phyloP scores from a whole-genome alignment of 805 yeast species.

The Jamesozyma lodderae region DNA sequence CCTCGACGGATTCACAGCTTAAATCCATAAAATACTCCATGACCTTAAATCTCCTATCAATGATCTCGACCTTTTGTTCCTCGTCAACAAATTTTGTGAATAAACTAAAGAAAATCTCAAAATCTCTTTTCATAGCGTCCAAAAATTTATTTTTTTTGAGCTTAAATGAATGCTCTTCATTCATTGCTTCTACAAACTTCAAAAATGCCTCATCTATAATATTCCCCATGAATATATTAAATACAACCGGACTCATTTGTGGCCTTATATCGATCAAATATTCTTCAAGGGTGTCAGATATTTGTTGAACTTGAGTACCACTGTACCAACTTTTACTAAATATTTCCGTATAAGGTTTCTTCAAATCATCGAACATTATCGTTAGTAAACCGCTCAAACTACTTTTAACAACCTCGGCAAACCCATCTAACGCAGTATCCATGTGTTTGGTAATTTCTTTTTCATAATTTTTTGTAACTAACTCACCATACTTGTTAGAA shows the following conservation, averaged over 20 bases:
- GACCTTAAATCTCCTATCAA: conserved; percentile 44
- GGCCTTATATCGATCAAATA: conserved; percentile 57
- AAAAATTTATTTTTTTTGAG: conserved; percentile 36
- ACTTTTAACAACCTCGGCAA: conserved; percentile 61
- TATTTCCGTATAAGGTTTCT: conserved; percentile 48
- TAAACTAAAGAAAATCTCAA: conserved; percentile 43
- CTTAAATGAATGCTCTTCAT: conserved; percentile 35
- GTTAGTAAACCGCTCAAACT: conserved; percentile 47
- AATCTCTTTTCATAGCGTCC: conserved; percentile 52
- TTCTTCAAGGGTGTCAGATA: conserved; percentile 66
- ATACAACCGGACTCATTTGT: conserved; percentile 44
- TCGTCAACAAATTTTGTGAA: conserved; percentile 39
- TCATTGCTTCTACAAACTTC: conserved; percentile 41
- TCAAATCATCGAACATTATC: conserved; percentile 65
- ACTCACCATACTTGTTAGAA: conserved; percentile 48
- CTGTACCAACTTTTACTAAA: conserved; percentile 66
- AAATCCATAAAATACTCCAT: conserved; percentile 56
- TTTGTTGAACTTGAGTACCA: conserved; percentile 49
- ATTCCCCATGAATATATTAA: conserved; percentile 45
- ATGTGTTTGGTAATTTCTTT: conserved; percentile 49
- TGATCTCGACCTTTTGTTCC: conserved; percentile 29
- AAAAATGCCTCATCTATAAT: conserved; percentile 44
- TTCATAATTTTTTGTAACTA: conserved; percentile 56
- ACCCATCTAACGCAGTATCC: conserved; percentile 66
- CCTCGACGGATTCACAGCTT: conserved; percentile 39